Base-by-base conservation (phyloP, 2,329 filamentous ascomycete genomes). In the Tolypocladium album region DNA sequence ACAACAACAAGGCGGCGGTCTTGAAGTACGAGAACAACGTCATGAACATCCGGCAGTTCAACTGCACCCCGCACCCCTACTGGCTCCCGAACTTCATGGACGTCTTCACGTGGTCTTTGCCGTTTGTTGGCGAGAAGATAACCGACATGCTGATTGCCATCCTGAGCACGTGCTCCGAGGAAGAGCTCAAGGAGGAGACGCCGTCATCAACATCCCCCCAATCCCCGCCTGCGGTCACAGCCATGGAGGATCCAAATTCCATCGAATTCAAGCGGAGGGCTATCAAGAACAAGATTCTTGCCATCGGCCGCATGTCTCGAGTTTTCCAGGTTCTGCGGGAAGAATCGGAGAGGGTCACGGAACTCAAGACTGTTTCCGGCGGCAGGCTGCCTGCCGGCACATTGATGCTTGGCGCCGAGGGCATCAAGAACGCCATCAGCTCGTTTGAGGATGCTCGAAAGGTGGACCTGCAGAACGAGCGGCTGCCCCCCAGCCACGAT, bases 81-180 rank as follows among this genome's bases (percentile, higher is more conserved):
- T 99, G 94, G 94, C 84, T 99, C 56, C 94, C 94, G 59, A 99
- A 99, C 79, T 99, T 99, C 73, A 99, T 99, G 94, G 94, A 99
- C 71, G 94, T 99, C 64, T 99, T 99, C 73, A 99, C 94, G n/a
- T 99, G 94, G 94, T 99, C 94, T 40, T 81, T 99, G 62, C 94
- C 94, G 0, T 99, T 99, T 76, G 94, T 99, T 31, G 93, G 94
- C 63, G 94, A 99, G 76, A 99, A 99, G 83, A 92, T 99, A 70
- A 97, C 94, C 22, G 94, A 99, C 71, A 99, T 99, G 94, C 86
- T 99, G 65, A 97, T 99, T 72, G 93, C 92, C 50, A 99, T 99
- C 70, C 81, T 99, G 67, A 97, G 95, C 79, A 97, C 91, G 22
- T 97, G 92, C 79, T 97, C 94, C n/a, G 96, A 99, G 77, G 94